phyloP scores from a whole-genome alignment of 2,329 filamentous ascomycete species.

The Venturia asperata region DNA sequence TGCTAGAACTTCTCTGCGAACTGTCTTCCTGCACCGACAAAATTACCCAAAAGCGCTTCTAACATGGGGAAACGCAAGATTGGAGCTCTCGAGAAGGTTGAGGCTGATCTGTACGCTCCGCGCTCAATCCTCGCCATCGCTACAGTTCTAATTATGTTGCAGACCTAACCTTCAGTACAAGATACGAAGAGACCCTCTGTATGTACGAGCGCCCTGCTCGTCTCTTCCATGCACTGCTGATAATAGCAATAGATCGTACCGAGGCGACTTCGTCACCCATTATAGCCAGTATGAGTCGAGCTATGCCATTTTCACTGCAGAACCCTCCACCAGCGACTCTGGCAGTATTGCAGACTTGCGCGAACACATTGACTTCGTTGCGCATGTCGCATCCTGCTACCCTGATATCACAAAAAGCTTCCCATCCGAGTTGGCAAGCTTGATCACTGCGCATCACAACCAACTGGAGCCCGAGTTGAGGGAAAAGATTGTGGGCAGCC shows the following conservation, averaged over 20 bases:
- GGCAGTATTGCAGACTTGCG: conserved; percentile 76
- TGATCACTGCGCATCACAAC: conserved; percentile 75
- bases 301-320: conserved; percentile 81
- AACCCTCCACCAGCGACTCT: conserved; percentile 69
- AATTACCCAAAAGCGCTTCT: not conserved
- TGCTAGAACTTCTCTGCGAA: not conserved
- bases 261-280: conserved; percentile 80
- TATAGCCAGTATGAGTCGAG: conserved; percentile 89
- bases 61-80: conserved; percentile 80
- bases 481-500: conserved; percentile 87
- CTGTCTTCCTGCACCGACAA: not conserved
- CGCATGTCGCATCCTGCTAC: conserved; percentile 91
- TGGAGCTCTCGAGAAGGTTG: conserved; percentile 88
- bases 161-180: conserved; percentile 86
- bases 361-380: conserved; percentile 87
- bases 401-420: conserved; percentile 71
- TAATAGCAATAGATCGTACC: conserved; percentile 59
- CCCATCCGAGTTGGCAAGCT: conserved; percentile 69
- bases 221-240: not conserved
- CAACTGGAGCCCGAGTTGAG: conserved; percentile 75
- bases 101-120: conserved; percentile 66
- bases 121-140: not conserved
- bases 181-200: conserved; percentile 77
- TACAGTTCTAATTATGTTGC: conserved; percentile 26
- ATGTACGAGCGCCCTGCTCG: conserved; percentile 30